Conservation (phyloP, 1,284 basidiomycete genomes). For the Meripilus lineatus region DNA sequence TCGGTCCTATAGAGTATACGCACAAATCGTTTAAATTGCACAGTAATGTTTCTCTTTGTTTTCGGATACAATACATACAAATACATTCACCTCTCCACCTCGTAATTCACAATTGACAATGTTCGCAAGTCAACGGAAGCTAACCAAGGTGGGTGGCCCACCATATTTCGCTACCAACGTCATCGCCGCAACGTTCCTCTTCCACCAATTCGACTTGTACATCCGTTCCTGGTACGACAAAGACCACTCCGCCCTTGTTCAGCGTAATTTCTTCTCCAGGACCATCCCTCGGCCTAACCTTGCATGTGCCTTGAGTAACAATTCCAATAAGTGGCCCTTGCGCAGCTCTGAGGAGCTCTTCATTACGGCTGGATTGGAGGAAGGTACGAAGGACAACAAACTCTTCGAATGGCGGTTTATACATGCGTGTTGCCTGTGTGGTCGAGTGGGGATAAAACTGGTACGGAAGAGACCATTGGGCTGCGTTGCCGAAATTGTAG, state of each 20-base stretch:
- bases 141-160: too few species aligned
- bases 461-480: slow-evolving; percentile 66
- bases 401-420: slow-evolving; percentile 91
- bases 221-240: slow-evolving; percentile 68
- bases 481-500: slow-evolving; percentile 68
- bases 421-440: slow-evolving; percentile 44
- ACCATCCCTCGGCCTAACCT: slow-evolving; percentile 35
- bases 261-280: slow-evolving; percentile 39
- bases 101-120: too few species aligned
- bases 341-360: slow-evolving; percentile 51
- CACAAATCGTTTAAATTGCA: background rate
- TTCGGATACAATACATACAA: too few species aligned
- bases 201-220: slow-evolving; percentile 42
- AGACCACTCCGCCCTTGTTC: slow-evolving; percentile 72
- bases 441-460: slow-evolving; percentile 35
- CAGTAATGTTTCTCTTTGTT: too few species aligned
- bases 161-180: slow-evolving; percentile 35
- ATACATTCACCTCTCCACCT: too few species aligned
- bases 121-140: too few species aligned
- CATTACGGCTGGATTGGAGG: slow-evolving; percentile 35
- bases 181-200: too few species aligned
- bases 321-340: slow-evolving; percentile 83
- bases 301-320: slow-evolving; percentile 54
- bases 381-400: slow-evolving; percentile 81
- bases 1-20: background rate